Percentiles rank a stretch among this genome's conserved stretches.
These are phyloP conservation scores for Hypoxylon perforatum DNA, from an alignment of 495 filamentous ascomycete species.

Conservation along the genomic window DNA sequence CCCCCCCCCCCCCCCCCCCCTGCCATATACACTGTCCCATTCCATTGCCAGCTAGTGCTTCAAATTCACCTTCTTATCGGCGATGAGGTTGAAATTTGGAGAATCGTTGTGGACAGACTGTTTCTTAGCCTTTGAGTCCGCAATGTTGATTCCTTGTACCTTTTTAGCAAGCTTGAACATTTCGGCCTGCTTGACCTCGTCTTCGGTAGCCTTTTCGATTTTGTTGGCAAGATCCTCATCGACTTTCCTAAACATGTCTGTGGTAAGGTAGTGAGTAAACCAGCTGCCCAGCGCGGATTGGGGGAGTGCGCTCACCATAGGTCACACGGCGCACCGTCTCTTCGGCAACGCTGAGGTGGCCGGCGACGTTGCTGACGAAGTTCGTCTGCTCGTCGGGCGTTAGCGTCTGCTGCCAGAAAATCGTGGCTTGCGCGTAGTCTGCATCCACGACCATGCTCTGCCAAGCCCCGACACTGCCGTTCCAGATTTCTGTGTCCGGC, in stretches of 20 bases:
- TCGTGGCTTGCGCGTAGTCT: slow-evolving; percentile 64
- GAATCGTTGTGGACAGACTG: slow-evolving; percentile 8
- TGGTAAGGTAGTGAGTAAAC: background rate
- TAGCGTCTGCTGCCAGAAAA: slow-evolving; percentile 65
- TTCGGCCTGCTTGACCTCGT: slow-evolving; percentile 33
- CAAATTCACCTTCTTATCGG: slow-evolving; percentile 7
- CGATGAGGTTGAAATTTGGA: slow-evolving; percentile 16
- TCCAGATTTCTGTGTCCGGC: slow-evolving; percentile 28
- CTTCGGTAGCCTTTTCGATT: slow-evolving; percentile 59
- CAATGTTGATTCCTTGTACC: no score
- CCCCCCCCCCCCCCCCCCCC: no score
- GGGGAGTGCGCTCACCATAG: slow-evolving; percentile 14
- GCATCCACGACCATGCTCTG: slow-evolving; percentile 53
- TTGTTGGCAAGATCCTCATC: slow-evolving; percentile 57
- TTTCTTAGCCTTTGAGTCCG: background rate
- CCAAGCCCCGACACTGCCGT: slow-evolving; percentile 18
- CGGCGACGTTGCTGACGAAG: slow-evolving; percentile 64
- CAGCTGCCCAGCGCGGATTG: background rate
- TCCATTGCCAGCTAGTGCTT: no score
- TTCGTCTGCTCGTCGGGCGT: slow-evolving; percentile 64
- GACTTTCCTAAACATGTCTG: slow-evolving; percentile 45
- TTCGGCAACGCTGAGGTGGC: slow-evolving; percentile 43
- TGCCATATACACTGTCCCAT: no score
- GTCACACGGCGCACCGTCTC: slow-evolving; percentile 30
- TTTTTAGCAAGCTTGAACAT: background rate